phyloP scores from a whole-genome alignment of 768 basidiomycete genomes.

The Auriscalpium vulgare region DNA sequence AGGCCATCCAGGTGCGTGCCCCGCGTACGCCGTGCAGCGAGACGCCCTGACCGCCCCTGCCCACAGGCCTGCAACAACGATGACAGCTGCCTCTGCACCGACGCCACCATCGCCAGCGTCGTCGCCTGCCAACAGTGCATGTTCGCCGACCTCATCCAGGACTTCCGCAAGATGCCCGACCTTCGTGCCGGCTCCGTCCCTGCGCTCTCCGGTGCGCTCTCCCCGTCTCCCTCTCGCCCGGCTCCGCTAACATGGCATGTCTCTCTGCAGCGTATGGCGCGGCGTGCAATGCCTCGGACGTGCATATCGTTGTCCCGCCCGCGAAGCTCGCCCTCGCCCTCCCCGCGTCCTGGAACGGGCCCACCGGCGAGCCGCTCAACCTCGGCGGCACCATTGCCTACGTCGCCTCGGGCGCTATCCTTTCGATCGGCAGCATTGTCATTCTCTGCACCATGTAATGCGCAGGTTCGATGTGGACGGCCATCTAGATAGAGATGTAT shows the following conservation, averaged over 20 bases:
- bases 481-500: too few relatives aligned
- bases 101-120: slow-evolving; percentile 34
- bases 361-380: slow-evolving; percentile 39
- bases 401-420: slow-evolving; percentile 34
- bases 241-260: neutral
- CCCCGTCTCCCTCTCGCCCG: neutral
- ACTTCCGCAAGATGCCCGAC: slow-evolving; percentile 42
- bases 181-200: slow-evolving; percentile 49
- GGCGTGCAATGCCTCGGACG: slow-evolving; percentile 29
- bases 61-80: slow-evolving; percentile 35
- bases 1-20: slow-evolving; percentile 19
- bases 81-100: slow-evolving; percentile 47
- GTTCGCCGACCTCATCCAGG: slow-evolving; percentile 44
- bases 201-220: slow-evolving; percentile 44
- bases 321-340: slow-evolving; percentile 34
- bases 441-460: slow-evolving; percentile 48
- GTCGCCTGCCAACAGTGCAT: slow-evolving; percentile 60
- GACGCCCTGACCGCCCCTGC: neutral
- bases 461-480: too few relatives aligned
- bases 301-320: slow-evolving; percentile 32
- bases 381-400: slow-evolving; percentile 34
- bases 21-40: too few relatives aligned
- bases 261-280: slow-evolving; percentile 11
- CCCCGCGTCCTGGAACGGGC: slow-evolving; percentile 55
- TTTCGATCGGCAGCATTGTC: slow-evolving; percentile 40